Evolutionary conservation across 768 basidiomycete species (phyloP), one percentile per base, ranked within the genome.

Genomic region (Cystofilobasidium capitatum): DNA sequence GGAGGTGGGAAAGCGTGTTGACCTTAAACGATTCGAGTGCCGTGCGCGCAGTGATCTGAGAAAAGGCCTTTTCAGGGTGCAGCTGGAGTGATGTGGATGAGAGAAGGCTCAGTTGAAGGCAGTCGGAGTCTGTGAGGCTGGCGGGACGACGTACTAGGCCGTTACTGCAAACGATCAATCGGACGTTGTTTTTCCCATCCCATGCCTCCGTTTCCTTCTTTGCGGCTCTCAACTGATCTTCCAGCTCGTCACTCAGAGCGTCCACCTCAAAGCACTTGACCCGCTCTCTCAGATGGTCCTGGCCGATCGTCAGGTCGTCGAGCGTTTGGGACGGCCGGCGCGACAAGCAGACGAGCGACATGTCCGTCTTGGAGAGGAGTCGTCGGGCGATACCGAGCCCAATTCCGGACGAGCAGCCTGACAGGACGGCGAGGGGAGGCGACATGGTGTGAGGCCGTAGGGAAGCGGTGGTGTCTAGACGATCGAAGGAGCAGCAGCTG

Each of bases 1-100:
- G 72, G 35, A 79, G 74, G 60, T 79, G 80, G 12, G 78, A 78
- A 36, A 80, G 75, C 7, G 79, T 77, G 71, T 80, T 80, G 71
- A 80, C 75, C 67, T 59, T 24, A 54, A 20, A 54, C 26, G 65
- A 54, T 29, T 54, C 17, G 33, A 61, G 39, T 7, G 44, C 51
- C 36, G 51, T 8, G 17, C 24, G 54, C 76, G 74, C 73, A 77
- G 79, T n/a, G 75, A 80, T 72, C 26, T 76, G 72, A 7, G 71
- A 63, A 20, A 80, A 70, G 3, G 77, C 77, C 70, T 80, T 80
- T 70, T 80, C 80, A 2, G 79, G 75, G 57, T 78, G 77, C 8
- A 80, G 74, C 80, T 80, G 64, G n/a, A 17, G 51, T 6, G 31
- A 29, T 4, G 29, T 8, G 8, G 51, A 22, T 20, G 14, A 5